Evolutionary conservation across 768 basidiomycete species (phyloP), one percentile per base, ranked within the genome.

Genomic region (Mycena crocata): DNA sequence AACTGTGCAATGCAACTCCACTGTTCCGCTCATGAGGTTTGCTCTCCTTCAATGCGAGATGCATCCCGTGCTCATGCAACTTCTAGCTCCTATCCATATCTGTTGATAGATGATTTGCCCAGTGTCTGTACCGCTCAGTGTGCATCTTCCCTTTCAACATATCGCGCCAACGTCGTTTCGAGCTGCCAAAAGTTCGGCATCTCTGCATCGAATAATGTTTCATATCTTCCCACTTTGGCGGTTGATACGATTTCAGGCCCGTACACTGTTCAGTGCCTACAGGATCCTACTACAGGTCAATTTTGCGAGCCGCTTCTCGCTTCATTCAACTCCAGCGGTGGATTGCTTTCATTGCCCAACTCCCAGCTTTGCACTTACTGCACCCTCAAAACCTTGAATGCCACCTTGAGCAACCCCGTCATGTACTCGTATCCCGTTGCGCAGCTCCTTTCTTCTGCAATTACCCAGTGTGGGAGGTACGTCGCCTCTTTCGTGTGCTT

Each of bases 291-390:
- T 9, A 57, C 62, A 21, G 57, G 61, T 3, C 19, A 57, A 12
- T 76, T 65, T 50, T 76, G 75, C 66, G 37, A 49, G 24, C 37
- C 65, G 30, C 17, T 74, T 4, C 31, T 74, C 21, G 42, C 62
- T 35, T 35, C 59, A 3, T 72, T 52, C 42, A 74, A 71, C 48
- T 45, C 66, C 37, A 69, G 62, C 21, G 64, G 58, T 14, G 75
- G 75, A 26, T 31, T 76, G 3, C 62, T 71, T 35, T 58, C 63
- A 17, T 67, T 73, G 46, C 74, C 75, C 15, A 62, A 56, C 28
- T 35, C 61, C 19, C 51, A 76, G 58, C 51, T 75, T 2, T 76
- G 75, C 59, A 67, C 74, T 26, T 76, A 57, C 44, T 76, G 75
- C 58, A 66, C 66, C 15, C 59, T 76, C 17, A 64, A 62, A 14